A percentile compares a stretch with the other conserved stretches of the same genome.
phyloP scores from a whole-genome alignment of 2,329 filamentous ascomycete genomes.

The Cytospora chrysosperma region DNA sequence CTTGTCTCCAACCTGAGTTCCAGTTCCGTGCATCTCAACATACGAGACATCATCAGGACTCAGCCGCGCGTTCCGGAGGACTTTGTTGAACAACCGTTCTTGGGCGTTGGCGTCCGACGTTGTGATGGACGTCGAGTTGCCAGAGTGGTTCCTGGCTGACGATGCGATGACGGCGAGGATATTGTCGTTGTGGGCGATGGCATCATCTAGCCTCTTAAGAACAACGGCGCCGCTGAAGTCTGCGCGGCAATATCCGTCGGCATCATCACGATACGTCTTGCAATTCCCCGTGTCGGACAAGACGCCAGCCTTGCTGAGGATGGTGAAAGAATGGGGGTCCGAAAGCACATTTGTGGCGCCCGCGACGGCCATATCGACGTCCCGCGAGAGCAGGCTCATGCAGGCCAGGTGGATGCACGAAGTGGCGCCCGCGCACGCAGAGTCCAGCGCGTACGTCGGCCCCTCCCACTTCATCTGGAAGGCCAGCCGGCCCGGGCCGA shows the following conservation, averaged over 20 bases:
- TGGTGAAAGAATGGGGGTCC: constrained; percentile 63
- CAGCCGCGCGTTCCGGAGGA: background rate
- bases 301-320: constrained; percentile 62
- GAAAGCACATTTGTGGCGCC: constrained; percentile 64
- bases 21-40: constrained; percentile 5
- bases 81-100: background rate
- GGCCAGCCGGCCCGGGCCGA: constrained; percentile 31
- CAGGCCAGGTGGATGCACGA: constrained; percentile 42
- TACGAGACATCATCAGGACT: background rate
- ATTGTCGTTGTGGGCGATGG: constrained; percentile 33
- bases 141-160: constrained; percentile 37
- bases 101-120: background rate
- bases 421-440: constrained; percentile 38
- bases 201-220: constrained; percentile 6
- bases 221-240: background rate
- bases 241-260: constrained; percentile 46
- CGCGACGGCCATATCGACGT: constrained; percentile 63
- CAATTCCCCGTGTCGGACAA: constrained; percentile 48
- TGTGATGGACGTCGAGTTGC: background rate
- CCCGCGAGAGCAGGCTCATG: constrained; percentile 59
- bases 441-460: constrained; percentile 33
- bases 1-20: background rate
- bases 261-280: constrained; percentile 44
- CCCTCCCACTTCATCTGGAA: constrained; percentile 38
- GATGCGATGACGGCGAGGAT: constrained; percentile 41